phyloP scores from a whole-genome alignment of 2,329 filamentous ascomycete genomes.

The Scedosporium minutisporum region DNA sequence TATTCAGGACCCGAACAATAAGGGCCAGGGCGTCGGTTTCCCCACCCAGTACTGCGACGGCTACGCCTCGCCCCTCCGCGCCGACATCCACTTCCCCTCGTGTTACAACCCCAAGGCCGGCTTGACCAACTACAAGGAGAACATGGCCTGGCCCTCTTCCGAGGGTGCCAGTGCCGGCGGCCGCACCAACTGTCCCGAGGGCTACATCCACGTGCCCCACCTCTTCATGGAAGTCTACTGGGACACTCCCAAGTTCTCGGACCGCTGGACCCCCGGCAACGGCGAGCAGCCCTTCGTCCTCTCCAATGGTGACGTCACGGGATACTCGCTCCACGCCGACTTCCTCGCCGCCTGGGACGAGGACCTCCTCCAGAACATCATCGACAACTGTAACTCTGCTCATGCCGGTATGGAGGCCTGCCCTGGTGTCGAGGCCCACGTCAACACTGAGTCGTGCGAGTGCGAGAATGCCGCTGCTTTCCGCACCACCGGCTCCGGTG shows the following conservation, averaged over 20 bases:
- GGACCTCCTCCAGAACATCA: conserved; percentile 52
- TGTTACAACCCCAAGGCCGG: conserved; percentile 61
- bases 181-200: conserved; percentile 43
- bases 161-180: conserved; percentile 31
- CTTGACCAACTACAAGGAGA: conserved; percentile 49
- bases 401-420: conserved; percentile 53
- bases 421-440: conserved; percentile 42
- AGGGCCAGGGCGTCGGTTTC: conserved; percentile 53
- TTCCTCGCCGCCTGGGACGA: conserved; percentile 67
- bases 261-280: conserved; percentile 45
- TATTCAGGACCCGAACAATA: conserved; percentile 43
- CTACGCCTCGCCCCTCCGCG: conserved; percentile 49
- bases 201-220: conserved; percentile 45
- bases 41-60: conserved; percentile 61
- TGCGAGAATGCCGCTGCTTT: conserved; percentile 35
- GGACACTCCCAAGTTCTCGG: conserved; percentile 43
- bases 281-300: conserved; percentile 55
- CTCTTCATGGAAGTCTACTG: conserved; percentile 53
- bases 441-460: conserved; percentile 43
- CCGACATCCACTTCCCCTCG: conserved; percentile 62
- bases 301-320: conserved; percentile 59
- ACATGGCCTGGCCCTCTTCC: conserved; percentile 54
- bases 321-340: conserved; percentile 61
- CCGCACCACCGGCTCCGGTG: conserved; percentile 33
- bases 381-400: conserved; percentile 55